These are phyloP conservation scores for Eucalyptus fibrosa DNA, from an alignment of 345 rosid genomes.

Conservation along the genomic window DNA sequence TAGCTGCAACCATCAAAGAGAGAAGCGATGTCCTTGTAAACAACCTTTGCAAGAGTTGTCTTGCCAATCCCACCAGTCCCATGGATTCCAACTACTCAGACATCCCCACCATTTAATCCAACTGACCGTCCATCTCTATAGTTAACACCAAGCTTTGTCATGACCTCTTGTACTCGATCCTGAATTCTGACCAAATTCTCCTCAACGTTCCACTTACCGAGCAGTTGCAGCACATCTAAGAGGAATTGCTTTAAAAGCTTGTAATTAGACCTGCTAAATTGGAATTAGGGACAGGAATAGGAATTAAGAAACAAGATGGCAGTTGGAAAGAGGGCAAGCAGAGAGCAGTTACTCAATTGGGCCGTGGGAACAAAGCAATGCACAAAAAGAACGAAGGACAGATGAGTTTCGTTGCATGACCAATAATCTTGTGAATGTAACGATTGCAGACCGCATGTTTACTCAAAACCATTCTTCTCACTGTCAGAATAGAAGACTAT, in stretches of 20 bases:
- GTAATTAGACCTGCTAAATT: not conserved
- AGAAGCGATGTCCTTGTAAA: not conserved
- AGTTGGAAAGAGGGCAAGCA: not conserved
- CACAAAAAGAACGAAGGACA: too few relatives aligned
- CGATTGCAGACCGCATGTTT: too few relatives aligned
- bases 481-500: too few relatives aligned
- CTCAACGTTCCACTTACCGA: accelerated
- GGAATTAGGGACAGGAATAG: accelerated
- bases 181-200: not conserved
- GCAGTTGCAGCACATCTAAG: not conserved
- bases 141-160: not conserved
- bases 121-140: not conserved
- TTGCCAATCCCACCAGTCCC: not conserved
- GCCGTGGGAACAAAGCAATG: too few relatives aligned
- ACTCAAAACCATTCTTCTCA: too few relatives aligned
- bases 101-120: not conserved
- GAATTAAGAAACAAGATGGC: not conserved
- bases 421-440: too few relatives aligned
- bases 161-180: not conserved
- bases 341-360: accelerated
- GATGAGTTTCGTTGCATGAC: too few relatives aligned
- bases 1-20: not conserved
- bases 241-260: not conserved
- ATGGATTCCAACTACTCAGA: not conserved
- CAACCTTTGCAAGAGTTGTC: not conserved